A percentile compares a stretch with the other conserved stretches of the same genome.
phyloP scores from a whole-genome alignment of 306 rosid species.

The Vigna reflexopilosa region DNA sequence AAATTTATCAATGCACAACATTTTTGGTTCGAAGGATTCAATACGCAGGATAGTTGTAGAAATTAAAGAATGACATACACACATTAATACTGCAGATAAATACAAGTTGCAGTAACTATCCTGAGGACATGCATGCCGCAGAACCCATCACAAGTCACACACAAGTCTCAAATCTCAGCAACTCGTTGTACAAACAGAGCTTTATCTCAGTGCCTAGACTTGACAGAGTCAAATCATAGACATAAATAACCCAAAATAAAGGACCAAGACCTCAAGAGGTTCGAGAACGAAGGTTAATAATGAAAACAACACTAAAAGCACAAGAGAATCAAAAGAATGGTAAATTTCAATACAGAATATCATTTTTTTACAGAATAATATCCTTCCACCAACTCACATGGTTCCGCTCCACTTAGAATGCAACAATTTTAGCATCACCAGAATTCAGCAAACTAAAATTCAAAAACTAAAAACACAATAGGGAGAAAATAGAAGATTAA shows the following conservation, averaged over 20 bases:
- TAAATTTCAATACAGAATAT: constrained; percentile 10
- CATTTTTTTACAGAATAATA: no score
- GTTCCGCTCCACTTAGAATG: constrained; percentile 13
- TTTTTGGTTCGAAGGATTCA: constrained; percentile 5
- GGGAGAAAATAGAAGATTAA: neutral
- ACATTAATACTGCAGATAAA: constrained; percentile 37
- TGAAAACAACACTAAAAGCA: neutral
- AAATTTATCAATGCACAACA: constrained; percentile 29
- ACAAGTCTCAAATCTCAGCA: constrained; percentile 42
- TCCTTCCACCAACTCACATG: constrained; percentile 1
- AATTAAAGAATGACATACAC: constrained; percentile 34
- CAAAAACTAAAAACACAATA: neutral
- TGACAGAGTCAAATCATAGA: constrained; percentile 40
- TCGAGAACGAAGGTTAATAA: neutral
- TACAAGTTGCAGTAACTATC: constrained; percentile 36
- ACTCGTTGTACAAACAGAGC: constrained; percentile 38
- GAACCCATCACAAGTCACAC: constrained; percentile 53
- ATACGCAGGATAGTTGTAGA: neutral
- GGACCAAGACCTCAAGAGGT: constrained; percentile 25
- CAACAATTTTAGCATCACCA: neutral
- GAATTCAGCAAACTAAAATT: constrained; percentile 17
- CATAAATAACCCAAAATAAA: constrained; percentile 40
- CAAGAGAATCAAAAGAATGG: neutral
- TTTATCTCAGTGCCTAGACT: constrained; percentile 34
- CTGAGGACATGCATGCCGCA: constrained; percentile 42